Conservation (phyloP, 345 rosid species). For the Lenwebbia sp. region DNA sequence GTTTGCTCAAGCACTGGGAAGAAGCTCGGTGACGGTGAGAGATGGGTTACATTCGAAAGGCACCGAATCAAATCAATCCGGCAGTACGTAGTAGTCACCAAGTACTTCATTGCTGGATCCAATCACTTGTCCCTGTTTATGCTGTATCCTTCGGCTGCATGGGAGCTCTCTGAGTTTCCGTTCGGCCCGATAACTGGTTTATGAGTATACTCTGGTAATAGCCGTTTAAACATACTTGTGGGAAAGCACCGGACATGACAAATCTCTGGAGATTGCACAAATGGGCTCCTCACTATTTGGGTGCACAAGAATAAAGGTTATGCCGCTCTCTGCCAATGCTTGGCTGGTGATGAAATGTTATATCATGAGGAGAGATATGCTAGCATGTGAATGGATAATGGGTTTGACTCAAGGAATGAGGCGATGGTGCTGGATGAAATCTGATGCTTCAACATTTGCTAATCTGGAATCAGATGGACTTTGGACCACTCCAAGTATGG, state of each 20-base stretch:
- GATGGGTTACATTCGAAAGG: constrained; percentile 15
- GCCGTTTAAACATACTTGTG: not conserved
- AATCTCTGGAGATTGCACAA: not conserved
- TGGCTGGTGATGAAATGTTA: not conserved
- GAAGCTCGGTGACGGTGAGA: constrained; percentile 9
- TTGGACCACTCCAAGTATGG: not conserved
- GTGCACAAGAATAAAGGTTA: not conserved
- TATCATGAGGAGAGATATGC: not conserved
- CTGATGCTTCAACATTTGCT: not conserved
- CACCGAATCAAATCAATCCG: constrained; percentile 12
- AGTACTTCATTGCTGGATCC: constrained; percentile 1
- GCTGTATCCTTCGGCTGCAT: not conserved
- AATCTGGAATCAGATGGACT: not conserved
- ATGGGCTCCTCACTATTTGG: not conserved
- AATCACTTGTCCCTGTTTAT: not conserved
- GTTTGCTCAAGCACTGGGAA: constrained; percentile 58
- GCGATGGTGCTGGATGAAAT: not conserved
- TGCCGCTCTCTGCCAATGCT: not conserved
- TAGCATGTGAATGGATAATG: not conserved
- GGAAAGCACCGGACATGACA: not conserved
- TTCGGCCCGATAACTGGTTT: not conserved
- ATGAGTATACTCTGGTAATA: not conserved
- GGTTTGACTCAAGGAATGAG: not conserved
- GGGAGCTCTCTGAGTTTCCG: not conserved
- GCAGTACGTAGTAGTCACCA: not conserved